A percentile compares a stretch with the other conserved stretches of the same genome.
These are phyloP conservation scores for Parietichytrium sp. DNA, from an alignment of 108 stramenopile species.

Conservation along the genomic window DNA sequence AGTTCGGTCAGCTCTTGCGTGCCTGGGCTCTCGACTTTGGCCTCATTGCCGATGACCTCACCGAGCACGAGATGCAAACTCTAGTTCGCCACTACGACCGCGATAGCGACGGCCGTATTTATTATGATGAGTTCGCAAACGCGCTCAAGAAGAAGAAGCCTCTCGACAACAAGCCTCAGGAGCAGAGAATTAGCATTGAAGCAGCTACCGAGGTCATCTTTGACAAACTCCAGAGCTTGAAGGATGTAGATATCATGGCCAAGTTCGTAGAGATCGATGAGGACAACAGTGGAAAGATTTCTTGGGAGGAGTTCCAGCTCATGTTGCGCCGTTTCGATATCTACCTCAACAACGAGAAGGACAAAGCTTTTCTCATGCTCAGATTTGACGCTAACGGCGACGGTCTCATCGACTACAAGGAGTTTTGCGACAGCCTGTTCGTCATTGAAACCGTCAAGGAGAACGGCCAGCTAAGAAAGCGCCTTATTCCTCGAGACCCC, in stretches of 20 bases:
- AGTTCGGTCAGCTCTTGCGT: neutral
- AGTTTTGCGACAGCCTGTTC: conserved; percentile 53
- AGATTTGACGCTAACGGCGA: conserved; percentile 56
- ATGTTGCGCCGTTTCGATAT: conserved; percentile 36
- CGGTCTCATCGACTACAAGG: conserved; percentile 51
- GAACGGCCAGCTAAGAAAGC: too few species aligned
- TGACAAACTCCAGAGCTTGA: neutral
- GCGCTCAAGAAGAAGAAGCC: conserved; percentile 3
- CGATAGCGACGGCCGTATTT: conserved; percentile 29
- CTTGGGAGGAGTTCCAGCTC: conserved; percentile 21
- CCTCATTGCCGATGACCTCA: neutral
- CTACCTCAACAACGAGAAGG: conserved; percentile 44
- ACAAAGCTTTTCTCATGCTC: conserved; percentile 53
- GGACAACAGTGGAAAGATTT: neutral
- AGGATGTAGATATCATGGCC: neutral
- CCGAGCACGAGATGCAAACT: neutral
- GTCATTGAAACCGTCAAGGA: too few species aligned
- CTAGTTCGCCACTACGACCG: conserved; percentile 35
- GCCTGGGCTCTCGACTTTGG: conserved; percentile 30
- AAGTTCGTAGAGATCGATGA: conserved; percentile 29
- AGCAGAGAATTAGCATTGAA: neutral
- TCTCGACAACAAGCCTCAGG: neutral
- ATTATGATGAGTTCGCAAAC: conserved; percentile 14
- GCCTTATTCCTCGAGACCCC: too few species aligned
- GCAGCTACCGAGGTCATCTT: neutral